phyloP scores from a whole-genome alignment of 2,329 filamentous ascomycete genomes.

The Scedosporium dehoogii region DNA sequence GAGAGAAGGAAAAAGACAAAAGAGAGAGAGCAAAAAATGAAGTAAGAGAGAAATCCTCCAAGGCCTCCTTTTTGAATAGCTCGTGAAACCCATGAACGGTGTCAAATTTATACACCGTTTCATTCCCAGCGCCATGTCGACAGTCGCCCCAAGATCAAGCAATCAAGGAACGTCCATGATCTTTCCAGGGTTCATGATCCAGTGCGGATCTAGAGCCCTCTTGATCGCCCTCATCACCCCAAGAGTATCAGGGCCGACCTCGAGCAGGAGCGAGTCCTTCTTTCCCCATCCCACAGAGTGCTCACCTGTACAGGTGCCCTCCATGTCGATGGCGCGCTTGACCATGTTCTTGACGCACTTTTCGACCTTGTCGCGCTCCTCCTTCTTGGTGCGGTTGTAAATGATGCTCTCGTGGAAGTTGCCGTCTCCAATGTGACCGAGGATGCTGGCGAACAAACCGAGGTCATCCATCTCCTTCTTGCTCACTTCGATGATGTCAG shows the following conservation, averaged over 20 bases:
- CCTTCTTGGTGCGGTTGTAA: slow-evolving; percentile 62
- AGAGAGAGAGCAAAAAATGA: neutral
- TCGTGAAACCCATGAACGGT: neutral
- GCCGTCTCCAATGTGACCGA: slow-evolving; percentile 86
- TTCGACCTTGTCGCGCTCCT: slow-evolving; percentile 67
- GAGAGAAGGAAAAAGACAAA: neutral
- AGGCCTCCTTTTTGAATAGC: neutral
- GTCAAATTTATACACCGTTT: neutral
- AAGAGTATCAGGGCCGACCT: slow-evolving; percentile 72
- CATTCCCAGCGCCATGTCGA: neutral
- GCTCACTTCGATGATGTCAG: slow-evolving; percentile 69
- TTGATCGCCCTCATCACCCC: slow-evolving; percentile 81
- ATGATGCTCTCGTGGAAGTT: slow-evolving; percentile 94
- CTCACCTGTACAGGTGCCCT: slow-evolving; percentile 84
- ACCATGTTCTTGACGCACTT: slow-evolving; percentile 85
- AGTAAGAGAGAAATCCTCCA: neutral
- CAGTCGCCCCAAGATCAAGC: slow-evolving; percentile 13
- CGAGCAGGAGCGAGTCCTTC: slow-evolving; percentile 67
- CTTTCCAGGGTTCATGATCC: slow-evolving; percentile 89
- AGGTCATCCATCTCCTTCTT: slow-evolving; percentile 84
- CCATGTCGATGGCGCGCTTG: slow-evolving; percentile 82
- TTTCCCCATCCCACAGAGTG: slow-evolving; percentile 82
- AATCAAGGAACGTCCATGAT: slow-evolving; percentile 62
- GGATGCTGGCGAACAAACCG: slow-evolving; percentile 75
- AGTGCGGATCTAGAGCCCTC: slow-evolving; percentile 68